These are phyloP conservation scores for Saccharomycopsis oosterbeekiorum DNA, from an alignment of 805 yeast genomes.

Conservation along the genomic window DNA sequence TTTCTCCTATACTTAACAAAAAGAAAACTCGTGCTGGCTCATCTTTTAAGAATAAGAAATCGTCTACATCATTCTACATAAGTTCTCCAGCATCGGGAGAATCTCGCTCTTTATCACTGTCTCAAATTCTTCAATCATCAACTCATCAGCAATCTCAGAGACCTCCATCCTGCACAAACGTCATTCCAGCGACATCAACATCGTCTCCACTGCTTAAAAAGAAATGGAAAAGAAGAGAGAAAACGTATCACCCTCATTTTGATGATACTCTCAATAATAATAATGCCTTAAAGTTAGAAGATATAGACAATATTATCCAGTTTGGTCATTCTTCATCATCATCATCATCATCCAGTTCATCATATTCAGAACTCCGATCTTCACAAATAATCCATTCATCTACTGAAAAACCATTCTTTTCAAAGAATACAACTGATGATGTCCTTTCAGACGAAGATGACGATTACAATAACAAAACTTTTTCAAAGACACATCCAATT, in stretches of 20 bases:
- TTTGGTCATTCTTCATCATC: not conserved
- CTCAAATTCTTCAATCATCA: not conserved
- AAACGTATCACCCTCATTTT: not conserved
- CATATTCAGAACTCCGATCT: not conserved
- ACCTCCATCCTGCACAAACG: not conserved
- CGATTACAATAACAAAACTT: not conserved
- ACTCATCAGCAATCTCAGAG: not conserved
- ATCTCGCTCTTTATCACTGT: not conserved
- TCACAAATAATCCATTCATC: not conserved
- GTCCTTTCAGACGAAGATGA: not conserved
- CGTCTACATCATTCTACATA: not conserved
- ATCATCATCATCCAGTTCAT: not conserved
- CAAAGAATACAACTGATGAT: not conserved
- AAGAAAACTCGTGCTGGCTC: not conserved
- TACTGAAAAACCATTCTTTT: not conserved
- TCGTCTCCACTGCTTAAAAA: not conserved
- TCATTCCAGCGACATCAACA: not conserved
- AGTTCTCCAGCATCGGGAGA: not conserved
- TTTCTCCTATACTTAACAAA: not conserved
- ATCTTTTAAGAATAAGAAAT: not conserved
- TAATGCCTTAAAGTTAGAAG: not conserved
- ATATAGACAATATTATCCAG: not conserved
- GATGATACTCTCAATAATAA: not conserved
- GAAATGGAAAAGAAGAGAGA: not conserved
- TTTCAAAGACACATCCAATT: not conserved